A percentile compares a stretch with the other conserved stretches of the same genome.
phyloP scores from a whole-genome alignment of 345 rosid species.

The Syzygium grande region DNA sequence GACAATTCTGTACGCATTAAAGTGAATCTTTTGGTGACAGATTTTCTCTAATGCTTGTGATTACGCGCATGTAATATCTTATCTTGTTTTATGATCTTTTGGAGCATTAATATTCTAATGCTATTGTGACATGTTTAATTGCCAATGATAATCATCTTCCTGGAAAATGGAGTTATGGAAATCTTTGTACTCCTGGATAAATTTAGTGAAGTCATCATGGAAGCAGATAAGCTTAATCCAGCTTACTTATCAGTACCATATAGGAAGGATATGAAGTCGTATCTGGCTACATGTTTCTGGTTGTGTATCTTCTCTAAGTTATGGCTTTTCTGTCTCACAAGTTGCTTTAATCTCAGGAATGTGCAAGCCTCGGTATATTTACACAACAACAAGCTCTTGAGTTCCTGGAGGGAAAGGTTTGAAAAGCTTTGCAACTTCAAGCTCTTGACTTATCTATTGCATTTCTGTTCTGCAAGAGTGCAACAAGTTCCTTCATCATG shows the following conservation, averaged over 20 bases:
- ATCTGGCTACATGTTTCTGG: not conserved
- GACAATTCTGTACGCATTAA: not conserved
- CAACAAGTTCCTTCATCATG: not conserved
- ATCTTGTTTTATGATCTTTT: not conserved
- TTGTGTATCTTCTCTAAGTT: not conserved
- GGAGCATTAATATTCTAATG: not conserved
- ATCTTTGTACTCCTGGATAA: not conserved
- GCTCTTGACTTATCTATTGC: not conserved
- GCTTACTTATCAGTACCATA: not conserved
- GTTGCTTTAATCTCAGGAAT: slow-evolving; percentile 54
- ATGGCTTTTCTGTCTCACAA: slow-evolving; percentile 1
- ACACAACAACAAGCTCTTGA: slow-evolving; percentile 65
- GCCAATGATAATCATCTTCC: not conserved
- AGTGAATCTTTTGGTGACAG: not conserved
- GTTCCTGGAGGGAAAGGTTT: slow-evolving; percentile 71
- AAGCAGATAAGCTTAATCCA: not conserved
- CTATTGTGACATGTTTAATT: not conserved
- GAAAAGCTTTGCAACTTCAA: not conserved
- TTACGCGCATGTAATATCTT: not conserved
- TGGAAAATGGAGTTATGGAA: not conserved
- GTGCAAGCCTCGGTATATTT: slow-evolving; percentile 46
- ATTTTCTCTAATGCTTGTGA: not conserved
- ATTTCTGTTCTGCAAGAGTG: not conserved
- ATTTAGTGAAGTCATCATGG: not conserved
- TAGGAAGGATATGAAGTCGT: not conserved